Evolutionary conservation across 441 rosid genomes (phyloP), one percentile per base, ranked within the genome.

Genomic region (Populus tomentosa): DNA sequence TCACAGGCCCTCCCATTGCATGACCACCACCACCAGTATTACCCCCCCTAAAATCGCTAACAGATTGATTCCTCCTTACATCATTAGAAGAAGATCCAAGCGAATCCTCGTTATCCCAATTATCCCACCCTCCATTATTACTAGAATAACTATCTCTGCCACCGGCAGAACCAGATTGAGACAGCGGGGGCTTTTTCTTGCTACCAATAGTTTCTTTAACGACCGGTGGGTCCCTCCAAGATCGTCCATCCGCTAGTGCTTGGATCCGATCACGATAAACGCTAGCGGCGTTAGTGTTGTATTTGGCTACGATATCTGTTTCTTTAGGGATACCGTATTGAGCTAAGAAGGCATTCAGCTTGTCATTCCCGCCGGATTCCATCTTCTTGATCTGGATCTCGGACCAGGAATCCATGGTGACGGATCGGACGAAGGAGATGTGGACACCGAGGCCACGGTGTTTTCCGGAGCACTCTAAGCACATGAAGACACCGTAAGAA

Each of bases 381-480:
- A 94, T 96, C 81, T 94, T 96, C 92, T 90, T 92, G 87, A 96
- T 88, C 97, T 96, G 99, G 90, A 94, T 88, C 84, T 91, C 98
- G 65, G 98, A 91, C 98, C 99, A 96, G 1, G 98, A 94, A 78
- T 96, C 99, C 99, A 95, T 93, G 69, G 98, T 94, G 63, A 95
- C 99, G 73, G 99, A 95, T 86, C 99, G 90, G 88, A 94, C 98
- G 81, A 95, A 95, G 50, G 99, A 95, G 79, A 92, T 95, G 88
- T 95, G 99, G 26, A 95, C 99, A 42, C 99, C 99, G 69, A 95
- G 90, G 79, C 99, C 98, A 16, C 97, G 93, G 85, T 94, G 99
- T 85, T 94, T 94, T 38, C 99, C 98, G 65, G 99, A 95, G 92
- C 99, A 95, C 77, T 95, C 98, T 68, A 95, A 86, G 81, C 99